Evolutionary conservation across 192 early-diverging fungal species (phyloP), one percentile per base, ranked within the genome.

Genomic region (Pilobolus umbonatus): DNA sequence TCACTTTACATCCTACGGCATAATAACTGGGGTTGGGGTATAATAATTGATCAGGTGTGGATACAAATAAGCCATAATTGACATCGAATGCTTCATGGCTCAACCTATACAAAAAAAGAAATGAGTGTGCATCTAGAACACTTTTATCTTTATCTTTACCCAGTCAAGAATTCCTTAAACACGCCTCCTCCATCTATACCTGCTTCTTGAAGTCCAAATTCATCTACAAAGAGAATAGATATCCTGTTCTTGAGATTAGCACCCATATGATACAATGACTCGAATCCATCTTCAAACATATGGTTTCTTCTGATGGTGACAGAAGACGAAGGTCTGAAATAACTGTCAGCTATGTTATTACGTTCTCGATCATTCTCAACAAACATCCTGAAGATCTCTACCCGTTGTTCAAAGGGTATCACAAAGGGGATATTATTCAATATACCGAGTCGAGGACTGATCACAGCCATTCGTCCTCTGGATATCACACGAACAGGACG

Each of bases 111-210:
- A 52, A 51, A 69, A 15, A 24, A 57, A 56, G 35, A 8, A 32
- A 15, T 15, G 17, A 24, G 7, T 28, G 8, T 46, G 17, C 14
- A 4, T 56, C 1, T 14, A 17, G n/a, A 51, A 0, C 14, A n/a
- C 15, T 28, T 26, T 21, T 25, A 21, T 28, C 46, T 0, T 4
- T 50, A 3, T 39, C 4, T 76, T 56, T 80, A 85, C 67, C 74
- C 61, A 6, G 89, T 96, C 34, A 98, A 72, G 60, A 98, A 98
- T 72, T 98, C 96, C 44, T 98, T 98, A 67, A 98, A 98, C 10
- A 98, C 86, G 32, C 96, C 95, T 28, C 94, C 93, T 46, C 96
- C 96, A 66, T 98, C 96, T 59, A 98, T 90, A 1, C 96, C 96
- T 10, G 89, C 91, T 63, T 98, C 96, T 10, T 65, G 68, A 29